Evolutionary conservation across 202 grass and related monocot species (phyloP), one percentile per base, ranked within the genome.

Genomic region (Elaeis oleifera): DNA sequence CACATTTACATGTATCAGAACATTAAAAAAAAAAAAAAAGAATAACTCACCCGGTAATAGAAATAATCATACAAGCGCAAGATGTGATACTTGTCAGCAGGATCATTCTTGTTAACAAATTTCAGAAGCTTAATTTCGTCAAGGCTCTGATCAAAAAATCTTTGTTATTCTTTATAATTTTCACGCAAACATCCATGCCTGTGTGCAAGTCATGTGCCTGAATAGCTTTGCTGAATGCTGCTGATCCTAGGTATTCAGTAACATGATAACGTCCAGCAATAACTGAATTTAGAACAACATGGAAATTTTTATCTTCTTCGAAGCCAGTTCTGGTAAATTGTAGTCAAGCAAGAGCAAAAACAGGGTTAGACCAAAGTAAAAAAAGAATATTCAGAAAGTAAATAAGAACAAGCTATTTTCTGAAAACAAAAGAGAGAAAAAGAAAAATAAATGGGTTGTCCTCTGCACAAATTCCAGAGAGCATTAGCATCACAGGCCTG

Each of bases 111-210:
- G 79, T 94, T 99, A 27, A 99, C 88, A 87, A 86, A 89, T 78
- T 99, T 99, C 80, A 99, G 76, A 65, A 99, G 94, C 75, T 99
- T 99, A 80, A 99, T 99, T 80, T 99, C 94, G 80, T 99, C 94
- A 69, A 99, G 83, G 60, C 94, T 99, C 63, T 99, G 94, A 57
- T 99, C 94, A 11, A 99, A 99, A 99, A 99, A 86, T 99, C 94
- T 86, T 99, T 99, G 78, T 99, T 99, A 65, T 99, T 99, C 79
- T 99, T 99, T 64, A 99, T 99, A 61, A 99, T 94, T 86, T 99
- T 99, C 70, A 99, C 83, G 57, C 94, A 99, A 7, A 99, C 94
- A 81, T 99, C 94, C 94, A 99, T 99, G 76, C 94, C 94, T 2
- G 88, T 94, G 59, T 99, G 94, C 65, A 99, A 77, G 74, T 99